A percentile compares a stretch with the other conserved stretches of the same genome.
Evolutionary conservation across 192 early-diverging fungal genomes (phyloP).

Genomic region (Geranomyces variabilis): DNA sequence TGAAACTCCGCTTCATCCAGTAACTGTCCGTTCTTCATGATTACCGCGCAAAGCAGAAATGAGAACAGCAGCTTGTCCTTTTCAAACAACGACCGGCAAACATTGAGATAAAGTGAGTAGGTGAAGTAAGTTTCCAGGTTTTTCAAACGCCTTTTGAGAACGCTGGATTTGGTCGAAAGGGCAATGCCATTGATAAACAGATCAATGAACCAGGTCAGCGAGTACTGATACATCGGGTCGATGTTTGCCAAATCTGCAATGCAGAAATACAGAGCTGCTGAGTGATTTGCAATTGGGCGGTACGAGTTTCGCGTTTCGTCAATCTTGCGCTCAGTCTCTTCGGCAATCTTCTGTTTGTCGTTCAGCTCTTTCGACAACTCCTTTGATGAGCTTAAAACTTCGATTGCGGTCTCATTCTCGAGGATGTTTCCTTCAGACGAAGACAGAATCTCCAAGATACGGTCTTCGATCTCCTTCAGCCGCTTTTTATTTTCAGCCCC

Average conservation of each 20-base stretch:
- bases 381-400: slow-evolving; percentile 62
- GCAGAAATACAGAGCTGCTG: slow-evolving; percentile 64
- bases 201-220: slow-evolving; percentile 69
- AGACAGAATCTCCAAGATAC: slow-evolving; percentile 64
- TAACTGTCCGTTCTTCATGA: slow-evolving; percentile 55
- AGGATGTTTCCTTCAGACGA: slow-evolving; percentile 69
- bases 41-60: slow-evolving; percentile 59
- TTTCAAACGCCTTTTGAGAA: slow-evolving; percentile 62
- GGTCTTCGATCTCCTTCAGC: slow-evolving; percentile 69
- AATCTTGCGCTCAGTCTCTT: slow-evolving; percentile 70
- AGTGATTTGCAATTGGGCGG: slow-evolving; percentile 68
- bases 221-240: slow-evolving; percentile 74
- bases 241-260: slow-evolving; percentile 70
- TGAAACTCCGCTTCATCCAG: slow-evolving; percentile 57
- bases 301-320: slow-evolving; percentile 70
- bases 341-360: slow-evolving; percentile 71
- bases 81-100: slow-evolving; percentile 70
- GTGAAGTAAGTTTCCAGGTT: slow-evolving; percentile 69
- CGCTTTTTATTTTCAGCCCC: slow-evolving; percentile 66
- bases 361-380: slow-evolving; percentile 61
- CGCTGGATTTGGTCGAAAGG: slow-evolving; percentile 58
- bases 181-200: slow-evolving; percentile 59
- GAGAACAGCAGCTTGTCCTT: slow-evolving; percentile 72
- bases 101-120: slow-evolving; percentile 66
- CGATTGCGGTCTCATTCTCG: slow-evolving; percentile 68